Evolutionary conservation across 305 asterid species (phyloP), one percentile per base, ranked within the genome.

Genomic region (Solanum hybrid): DNA sequence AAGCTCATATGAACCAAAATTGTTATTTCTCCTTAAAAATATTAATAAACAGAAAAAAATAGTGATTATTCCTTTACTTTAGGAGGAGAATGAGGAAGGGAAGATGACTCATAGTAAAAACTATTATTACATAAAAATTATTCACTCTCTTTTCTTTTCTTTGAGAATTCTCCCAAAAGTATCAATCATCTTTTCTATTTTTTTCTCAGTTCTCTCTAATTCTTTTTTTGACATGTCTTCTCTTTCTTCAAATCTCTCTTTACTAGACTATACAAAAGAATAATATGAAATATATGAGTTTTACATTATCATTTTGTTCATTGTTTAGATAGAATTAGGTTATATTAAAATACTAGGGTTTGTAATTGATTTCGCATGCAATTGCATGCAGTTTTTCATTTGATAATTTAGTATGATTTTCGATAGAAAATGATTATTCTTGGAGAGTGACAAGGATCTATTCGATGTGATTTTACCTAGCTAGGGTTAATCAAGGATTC

Each of bases 371-470:
- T 5, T 1, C 2, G 7, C 20, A 86, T 66, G 81, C 27, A 86
- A 10, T 86, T n/a, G 32, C 79, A 24, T n/a, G 32, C 60, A 24
- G 24, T n/a, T 35, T 32, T 17, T 20, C 36, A 69, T 87, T 60
- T 56, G 84, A 79, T 51, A 64, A 79, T 79, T 5, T 87, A 35
- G 86, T 64, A 31, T 86, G 80, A 85, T 60, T 27, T 87, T 90
- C 88, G 90, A 36, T 91, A 93, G 92, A 95, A 92, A 88, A 84
- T 66, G 29, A 81, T 86, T 17, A 56, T 34, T 88, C 91, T 91
- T 89, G 96, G 98, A 95, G 98, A 92, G 89, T 87, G 96, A 96
- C 94, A 89, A 98, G 96, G 94, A 64, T 64, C 64, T 66, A 35
- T 35, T 2, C 81, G 34, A 60, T 3, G 72, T 84, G 73, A 42